Evolutionary conservation across 2,329 filamentous ascomycete species (phyloP), one percentile per base, ranked within the genome.

Genomic region (Cordyceps cicadae): DNA sequence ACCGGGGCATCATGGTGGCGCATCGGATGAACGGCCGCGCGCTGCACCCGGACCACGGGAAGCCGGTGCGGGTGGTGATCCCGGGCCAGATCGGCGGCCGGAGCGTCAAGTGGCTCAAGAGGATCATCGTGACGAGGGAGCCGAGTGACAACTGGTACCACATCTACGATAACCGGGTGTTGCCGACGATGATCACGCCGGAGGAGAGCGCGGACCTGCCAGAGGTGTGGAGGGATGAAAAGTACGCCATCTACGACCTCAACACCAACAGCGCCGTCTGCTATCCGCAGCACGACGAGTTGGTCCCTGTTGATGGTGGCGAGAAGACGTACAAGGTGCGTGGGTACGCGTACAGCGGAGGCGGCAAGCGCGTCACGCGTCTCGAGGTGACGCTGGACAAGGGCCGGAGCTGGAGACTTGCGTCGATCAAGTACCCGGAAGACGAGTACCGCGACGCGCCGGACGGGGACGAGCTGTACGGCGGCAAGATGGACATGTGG

Each of bases 111-210:
- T 97, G 92, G 92, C 71, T 96, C 62, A 93, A 87, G 76, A 87
- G 81, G 65, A 81, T 97, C 63, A 88, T 91, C 48, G 73, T 96
- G 55, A 93, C 91, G 0, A 82, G 86, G 11, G 78, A 81, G 29
- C 91, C 92, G 0, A 96, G 91, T 69, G 87, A 93, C 64, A 96
- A 94, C 69, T 96, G 91, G 90, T 96, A 96, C 68, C 92, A 97
- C 72, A 91, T 95, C 63, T 92, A 94, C 72, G 92, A 97, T 71
- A 97, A 97, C 70, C 80, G 91, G 62, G 91, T 97, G 1, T 75
- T 97, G 43, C 92, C 92, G 64, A 96, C 91, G 0, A 92, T 87
- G 81, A 81, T 96, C 14, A 87, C 87, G 11, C 91, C 92, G 0
- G 91, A 96, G 66, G 87, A 88, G 70, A 87, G 89, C 62, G 86